Conservation (phyloP, 257 asterid genomes). For the Solanum pinnatisectum region DNA sequence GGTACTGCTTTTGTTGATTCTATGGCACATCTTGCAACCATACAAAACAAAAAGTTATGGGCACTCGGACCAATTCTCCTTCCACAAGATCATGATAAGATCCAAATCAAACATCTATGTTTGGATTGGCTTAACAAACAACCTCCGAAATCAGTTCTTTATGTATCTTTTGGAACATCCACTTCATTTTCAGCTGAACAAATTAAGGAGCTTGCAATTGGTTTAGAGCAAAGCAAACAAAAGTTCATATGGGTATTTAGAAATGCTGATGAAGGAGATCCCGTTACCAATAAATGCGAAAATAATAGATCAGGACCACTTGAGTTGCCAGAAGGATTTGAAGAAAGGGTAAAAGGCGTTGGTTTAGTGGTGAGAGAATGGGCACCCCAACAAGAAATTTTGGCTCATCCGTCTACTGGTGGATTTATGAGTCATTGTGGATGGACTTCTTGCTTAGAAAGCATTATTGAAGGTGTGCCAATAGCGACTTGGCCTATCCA, state of each 20-base stretch:
- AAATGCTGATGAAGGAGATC: neutral
- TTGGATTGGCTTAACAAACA: conserved; percentile 50
- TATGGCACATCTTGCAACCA: neutral
- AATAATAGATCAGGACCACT: neutral
- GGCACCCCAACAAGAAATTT: conserved; percentile 7
- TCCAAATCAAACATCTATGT: conserved; percentile 3
- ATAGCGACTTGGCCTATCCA: neutral
- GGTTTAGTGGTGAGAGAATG: conserved; percentile 4
- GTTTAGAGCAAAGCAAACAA: conserved; percentile 26
- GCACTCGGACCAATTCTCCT: conserved; percentile 46
- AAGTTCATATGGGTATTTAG: conserved; percentile 6
- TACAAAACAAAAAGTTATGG: conserved; percentile 15
- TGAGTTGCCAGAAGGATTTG: conserved; percentile 3
- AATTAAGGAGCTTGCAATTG: conserved; percentile 23
- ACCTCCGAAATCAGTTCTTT: conserved; percentile 17
- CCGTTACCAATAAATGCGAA: neutral
- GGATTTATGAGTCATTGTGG: neutral
- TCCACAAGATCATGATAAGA: neutral
- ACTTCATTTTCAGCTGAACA: conserved; percentile 19
- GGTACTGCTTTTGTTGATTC: neutral
- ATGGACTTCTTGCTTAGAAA: neutral
- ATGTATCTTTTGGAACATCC: conserved; percentile 37
- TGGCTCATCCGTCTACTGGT: neutral
- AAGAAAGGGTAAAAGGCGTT: neutral
- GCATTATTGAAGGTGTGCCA: neutral